Evolutionary conservation across 164 flowering plant genomes (phyloP), one percentile per base, ranked within the genome.

Genomic region (Euptelea pleiosperma): DNA sequence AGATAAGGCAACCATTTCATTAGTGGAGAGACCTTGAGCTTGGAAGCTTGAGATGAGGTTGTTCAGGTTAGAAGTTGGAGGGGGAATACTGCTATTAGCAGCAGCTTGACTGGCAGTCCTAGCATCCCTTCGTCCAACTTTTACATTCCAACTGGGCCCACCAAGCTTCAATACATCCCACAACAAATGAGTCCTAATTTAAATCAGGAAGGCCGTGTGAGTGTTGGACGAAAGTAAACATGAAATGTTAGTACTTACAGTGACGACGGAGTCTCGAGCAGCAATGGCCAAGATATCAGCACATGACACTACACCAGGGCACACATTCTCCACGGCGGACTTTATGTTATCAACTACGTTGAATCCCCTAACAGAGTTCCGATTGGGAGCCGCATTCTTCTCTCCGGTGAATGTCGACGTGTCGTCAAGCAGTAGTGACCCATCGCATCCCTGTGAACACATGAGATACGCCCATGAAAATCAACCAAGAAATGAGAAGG

Each of bases 361-460:
- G 30, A 67, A 76, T 3, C 85, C 82, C 41, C 85, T 68, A 0
- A 63, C 48, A 0, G 83, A 79, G 21, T 64, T 57, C 2, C 11
- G 30, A 30, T 81, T 81, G 1, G 86, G 79, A n/a, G 15, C 52
- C 0, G 81, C 78, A 1, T 62, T 75, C 47, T 79, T 33, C 64
- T 81, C 83, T 1, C 81, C 83, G 2, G 44, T 68, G 61, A 76
- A 73, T 8, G 52, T 30, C 0, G 81, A 46, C 12, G 79, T 76
- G 64, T 77, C 81, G 14, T 79, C 79, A 3, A 81, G 58, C 0
- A 81, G 72, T 2, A 81, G 12, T 0, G 83, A 76, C 0, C 70
- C 86, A 63, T 81, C 86, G 48, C 86, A 79, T 0, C 86, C 86
- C 86, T 81, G 58, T 12, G 31, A 28, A n/a, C n/a, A n/a, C n/a